Base-by-base conservation (phyloP, 2,329 filamentous ascomycete genomes). In the Alternaria triticina region DNA sequence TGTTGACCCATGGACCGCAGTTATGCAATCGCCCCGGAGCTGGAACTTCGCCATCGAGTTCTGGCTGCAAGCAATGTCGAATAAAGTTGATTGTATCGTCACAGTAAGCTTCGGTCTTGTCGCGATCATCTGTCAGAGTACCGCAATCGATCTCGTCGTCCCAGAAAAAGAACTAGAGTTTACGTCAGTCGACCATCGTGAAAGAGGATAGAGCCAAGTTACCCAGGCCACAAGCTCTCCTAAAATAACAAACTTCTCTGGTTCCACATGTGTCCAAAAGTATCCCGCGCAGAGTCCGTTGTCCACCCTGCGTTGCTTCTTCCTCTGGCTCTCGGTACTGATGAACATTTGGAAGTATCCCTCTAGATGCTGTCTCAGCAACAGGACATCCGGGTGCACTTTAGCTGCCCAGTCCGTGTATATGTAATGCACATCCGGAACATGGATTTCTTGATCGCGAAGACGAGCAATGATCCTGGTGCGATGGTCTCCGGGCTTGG, bases 101-200 rank as follows among this genome's bases (percentile, higher is more conserved):
- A 40, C 61, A 62, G 27, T 65, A 65, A 17, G 62, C 62, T 46
- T 62, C 62, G 3, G 62, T 59, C 51, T 62, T 62, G 17, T 59
- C 59, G 9, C 55, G 43, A 27, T 65, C 59, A 13, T 65, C 43
- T 20, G 62, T 65, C 4, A 65, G 43, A 22, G 56, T 56, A 11
- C 62, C 62, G 30, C 62, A 65, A 17, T 62, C 62, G 25, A 65
- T 65, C 7, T 65, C 62, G 36, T 65, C 62, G 23, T 65, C 62
- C 62, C 62, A 65, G 27, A 65, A 65, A 25, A 65, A 65, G 46
- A 65, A 62, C 62, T 62, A 20, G 2, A 2, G 5, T 11, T 43
- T 10, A 7, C 7, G n/a, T 64, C 12, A 64, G 61, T 17, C 22
- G 27, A 10, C 22, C 4, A 23, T 33, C 3, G 3, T 8, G 6